These are phyloP conservation scores for Eudorina sp. DNA, from an alignment of 139 green algal species.

Conservation along the genomic window DNA sequence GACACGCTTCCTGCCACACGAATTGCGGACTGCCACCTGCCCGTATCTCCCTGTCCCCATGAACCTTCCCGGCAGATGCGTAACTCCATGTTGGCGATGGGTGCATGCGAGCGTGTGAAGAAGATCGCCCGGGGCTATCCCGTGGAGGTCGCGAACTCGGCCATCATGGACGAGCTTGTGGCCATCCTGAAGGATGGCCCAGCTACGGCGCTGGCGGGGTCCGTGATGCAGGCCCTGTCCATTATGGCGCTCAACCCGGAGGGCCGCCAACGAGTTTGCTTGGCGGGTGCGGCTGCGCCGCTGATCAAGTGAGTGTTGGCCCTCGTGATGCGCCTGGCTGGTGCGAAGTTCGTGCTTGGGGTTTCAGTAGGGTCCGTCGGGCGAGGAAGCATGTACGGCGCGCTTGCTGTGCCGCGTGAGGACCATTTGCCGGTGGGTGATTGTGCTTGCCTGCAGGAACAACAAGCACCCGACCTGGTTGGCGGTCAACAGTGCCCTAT, in stretches of 20 bases:
- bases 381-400: no score
- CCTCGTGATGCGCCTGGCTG: no score
- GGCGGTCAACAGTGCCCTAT: no score
- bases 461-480: no score
- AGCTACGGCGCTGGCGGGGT: slow-evolving; percentile 16
- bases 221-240: slow-evolving; percentile 46
- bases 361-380: no score
- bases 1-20: no score
- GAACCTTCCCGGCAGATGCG: slow-evolving; percentile 33
- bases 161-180: slow-evolving; percentile 48
- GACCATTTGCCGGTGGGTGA: no score
- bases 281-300: slow-evolving; percentile 23
- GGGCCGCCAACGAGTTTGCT: slow-evolving; percentile 49
- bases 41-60: no score
- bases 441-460: no score
- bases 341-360: no score
- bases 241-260: slow-evolving; percentile 53
- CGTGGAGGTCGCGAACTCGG: slow-evolving; percentile 36
- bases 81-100: slow-evolving; percentile 53
- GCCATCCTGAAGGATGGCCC: slow-evolving; percentile 47
- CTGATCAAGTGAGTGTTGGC: slow-evolving; percentile 55
- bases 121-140: slow-evolving; percentile 51
- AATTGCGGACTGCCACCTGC: no score
- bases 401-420: no score
- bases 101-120: slow-evolving; percentile 59